Conservation (phyloP, 805 yeast genomes). For the Vanderwaltozyma tropicalis region DNA sequence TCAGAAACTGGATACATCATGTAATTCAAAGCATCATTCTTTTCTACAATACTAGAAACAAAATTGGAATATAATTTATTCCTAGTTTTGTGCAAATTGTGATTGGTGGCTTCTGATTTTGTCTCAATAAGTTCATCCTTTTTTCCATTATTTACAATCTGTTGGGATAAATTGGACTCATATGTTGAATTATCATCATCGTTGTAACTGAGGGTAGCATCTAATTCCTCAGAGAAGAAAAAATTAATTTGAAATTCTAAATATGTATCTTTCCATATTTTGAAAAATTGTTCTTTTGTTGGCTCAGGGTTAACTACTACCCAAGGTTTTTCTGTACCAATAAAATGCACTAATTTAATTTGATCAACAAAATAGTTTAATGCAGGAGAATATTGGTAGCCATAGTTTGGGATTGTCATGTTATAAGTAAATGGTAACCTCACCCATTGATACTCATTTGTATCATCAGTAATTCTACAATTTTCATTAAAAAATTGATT, state of each 20-base stretch:
- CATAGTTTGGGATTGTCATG: slow-evolving; percentile 58
- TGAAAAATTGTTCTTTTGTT: not conserved
- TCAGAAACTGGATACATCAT: too few relatives aligned
- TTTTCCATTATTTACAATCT: too few relatives aligned
- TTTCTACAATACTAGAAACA: too few relatives aligned
- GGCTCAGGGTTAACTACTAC: slow-evolving; percentile 5
- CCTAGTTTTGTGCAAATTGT: too few relatives aligned
- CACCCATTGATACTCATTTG: slow-evolving; percentile 39
- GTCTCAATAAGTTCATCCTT: too few relatives aligned
- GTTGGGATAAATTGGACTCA: too few relatives aligned
- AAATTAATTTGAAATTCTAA: not conserved
- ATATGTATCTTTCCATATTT: not conserved
- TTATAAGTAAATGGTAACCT: slow-evolving; percentile 73
- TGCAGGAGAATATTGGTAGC: slow-evolving; percentile 69
- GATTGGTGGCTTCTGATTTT: too few relatives aligned
- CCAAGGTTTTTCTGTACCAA: slow-evolving; percentile 59
- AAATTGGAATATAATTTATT: too few relatives aligned
- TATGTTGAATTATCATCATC: too few relatives aligned
- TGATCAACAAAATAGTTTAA: slow-evolving; percentile 38
- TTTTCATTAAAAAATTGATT: slow-evolving; percentile 53
- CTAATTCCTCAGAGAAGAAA: too few relatives aligned
- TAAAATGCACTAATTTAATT: slow-evolving; percentile 49
- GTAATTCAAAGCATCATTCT: too few relatives aligned
- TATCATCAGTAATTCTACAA: slow-evolving; percentile 7
- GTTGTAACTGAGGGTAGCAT: too few relatives aligned